Evolutionary conservation across 108 stramenopile genomes (phyloP).

Genomic region (Cyclostephanos invisitatus): DNA sequence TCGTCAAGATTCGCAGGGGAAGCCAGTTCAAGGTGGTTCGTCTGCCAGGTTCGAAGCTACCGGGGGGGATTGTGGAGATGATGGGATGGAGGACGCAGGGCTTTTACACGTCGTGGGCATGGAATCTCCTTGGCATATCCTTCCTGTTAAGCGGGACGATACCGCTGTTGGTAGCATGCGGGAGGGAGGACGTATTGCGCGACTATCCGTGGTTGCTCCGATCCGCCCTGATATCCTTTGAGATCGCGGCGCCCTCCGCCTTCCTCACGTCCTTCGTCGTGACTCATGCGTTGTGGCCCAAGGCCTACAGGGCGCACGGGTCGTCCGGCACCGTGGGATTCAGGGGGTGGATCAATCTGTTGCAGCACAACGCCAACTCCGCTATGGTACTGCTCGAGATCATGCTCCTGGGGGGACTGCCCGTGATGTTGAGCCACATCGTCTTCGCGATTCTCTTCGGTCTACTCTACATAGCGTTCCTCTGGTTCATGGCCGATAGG

Average conservation of each 20-base stretch:
- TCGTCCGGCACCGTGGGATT: conserved; percentile 43
- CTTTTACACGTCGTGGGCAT: conserved; percentile 75
- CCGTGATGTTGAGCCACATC: conserved; percentile 51
- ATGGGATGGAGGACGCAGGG: conserved; percentile 48
- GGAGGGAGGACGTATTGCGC: conserved; percentile 25
- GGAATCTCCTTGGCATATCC: conserved; percentile 67
- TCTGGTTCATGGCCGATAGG: conserved; percentile 51
- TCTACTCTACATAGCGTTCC: conserved; percentile 52
- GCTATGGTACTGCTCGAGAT: conserved; percentile 57
- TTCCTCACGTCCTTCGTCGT: conserved; percentile 62
- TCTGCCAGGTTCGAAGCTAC: conserved; percentile 39
- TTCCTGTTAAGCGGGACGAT: conserved; percentile 61
- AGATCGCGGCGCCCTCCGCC: conserved; percentile 65
- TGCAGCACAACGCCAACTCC: conserved; percentile 64
- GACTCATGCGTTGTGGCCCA: conserved; percentile 70
- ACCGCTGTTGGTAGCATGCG: conserved; percentile 41
- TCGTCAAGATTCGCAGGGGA: conserved; percentile 30
- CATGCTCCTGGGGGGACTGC: conserved; percentile 56
- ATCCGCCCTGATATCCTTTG: conserved; percentile 59
- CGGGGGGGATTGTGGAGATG: conserved; percentile 16
- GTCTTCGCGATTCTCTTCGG: conserved; percentile 54
- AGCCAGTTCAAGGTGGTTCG: conserved; percentile 22
- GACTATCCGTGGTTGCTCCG: conserved; percentile 56
- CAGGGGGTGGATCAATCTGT: conserved; percentile 46
- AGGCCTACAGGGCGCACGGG: conserved; percentile 35